Evolutionary conservation across 2,329 filamentous ascomycete species (phyloP), one percentile per base, ranked within the genome.

Genomic region (Plenodomus biglobosus): DNA sequence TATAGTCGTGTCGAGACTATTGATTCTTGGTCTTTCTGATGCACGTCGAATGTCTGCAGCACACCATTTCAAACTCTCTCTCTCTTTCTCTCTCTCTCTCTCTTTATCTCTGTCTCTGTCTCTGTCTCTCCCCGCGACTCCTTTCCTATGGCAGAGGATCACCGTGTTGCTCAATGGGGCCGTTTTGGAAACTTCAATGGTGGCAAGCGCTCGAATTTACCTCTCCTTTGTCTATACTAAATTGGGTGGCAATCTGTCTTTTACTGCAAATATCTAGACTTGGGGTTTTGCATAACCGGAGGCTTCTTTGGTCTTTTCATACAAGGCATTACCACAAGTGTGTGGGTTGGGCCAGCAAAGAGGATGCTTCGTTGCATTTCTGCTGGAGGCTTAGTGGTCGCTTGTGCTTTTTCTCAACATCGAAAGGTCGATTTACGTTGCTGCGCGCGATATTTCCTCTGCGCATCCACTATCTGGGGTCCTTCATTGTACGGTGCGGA

Each of bases 261-360:
- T 59, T 60, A 47, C 56, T 42, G 58, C 56, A 51, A 53, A 46
- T 40, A 32, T 56, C 47, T 63, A 63, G 60, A 63, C 51, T 44
- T 38, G 49, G 55, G 60, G 58, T 55, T n/a, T 55, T 62, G 60
- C 60, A 57, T 63, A 40, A 59, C 42, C 46, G 59, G 59, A 56
- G 58, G 56, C 58, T 59, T 53, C 53, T 55, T 53, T 54, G 56
- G 52, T 56, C 53, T 53, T 51, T 52, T 32, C 16, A 11, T 19
- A 22, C 21, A 22, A 50, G 44, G 58, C 50, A 60, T 61, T 53
- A 59, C 59, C 49, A 50, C 50, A 54, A 58, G 58, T 54, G 52
- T 54, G 52, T 52, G 48, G 59, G 51, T 47, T 52, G 41, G 47
- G 51, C 58, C 52, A 50, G 55, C 50, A 55, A 11, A 16, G 50